Base-by-base conservation (phyloP, 805 yeast genomes). In the Yarrowia porcina region DNA sequence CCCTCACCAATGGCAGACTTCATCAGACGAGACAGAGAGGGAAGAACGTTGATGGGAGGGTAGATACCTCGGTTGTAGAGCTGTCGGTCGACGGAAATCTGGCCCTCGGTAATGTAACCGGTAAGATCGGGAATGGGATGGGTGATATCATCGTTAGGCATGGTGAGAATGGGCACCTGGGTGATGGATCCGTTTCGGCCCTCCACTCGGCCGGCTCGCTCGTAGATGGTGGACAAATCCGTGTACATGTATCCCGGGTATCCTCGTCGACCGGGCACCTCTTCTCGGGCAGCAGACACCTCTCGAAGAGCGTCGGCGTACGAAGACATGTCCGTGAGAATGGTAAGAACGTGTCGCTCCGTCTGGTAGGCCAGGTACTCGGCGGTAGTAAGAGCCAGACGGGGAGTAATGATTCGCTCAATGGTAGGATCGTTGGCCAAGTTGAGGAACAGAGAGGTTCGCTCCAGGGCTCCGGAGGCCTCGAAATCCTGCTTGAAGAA, bases 221-320 rank as follows among this genome's bases (percentile, higher is more conserved):
- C 99, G 77, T 94, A 94, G 73, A 94, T 91, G 60, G 98, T 94
- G 59, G 98, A 90, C 82, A 94, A 90, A 87, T 94, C 99, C 52
- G 99, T 94, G 81, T 94, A 94, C 99, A 94, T 94, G 78, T 94
- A 94, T 89, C 99, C 99, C 68, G 99, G 99, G 79, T 94, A 94
- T 83, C 99, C 99, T 87, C 99, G 91, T 85, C 99, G 91, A 83
- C 99, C 99, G 75, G 99, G 99, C 50, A 94, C 99, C 80, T 96
- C 99, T 80, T 94, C 99, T 83, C 99, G 91, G 54, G 99, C 99
- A 66, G 99, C 99, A 67, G 97, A 91, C 59, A 94, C 99, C 81
- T 94, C 99, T 87, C 99, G 92, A 74, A 94, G 82, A 41, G 99
- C 99, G 77, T 94, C 99, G 41, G 99, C 99, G 76, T 94, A 94